A percentile compares a stretch with the other conserved stretches of the same genome.
phyloP scores from a whole-genome alignment of 1,284 basidiomycete genomes.

The Papiliotrema fonsecae region DNA sequence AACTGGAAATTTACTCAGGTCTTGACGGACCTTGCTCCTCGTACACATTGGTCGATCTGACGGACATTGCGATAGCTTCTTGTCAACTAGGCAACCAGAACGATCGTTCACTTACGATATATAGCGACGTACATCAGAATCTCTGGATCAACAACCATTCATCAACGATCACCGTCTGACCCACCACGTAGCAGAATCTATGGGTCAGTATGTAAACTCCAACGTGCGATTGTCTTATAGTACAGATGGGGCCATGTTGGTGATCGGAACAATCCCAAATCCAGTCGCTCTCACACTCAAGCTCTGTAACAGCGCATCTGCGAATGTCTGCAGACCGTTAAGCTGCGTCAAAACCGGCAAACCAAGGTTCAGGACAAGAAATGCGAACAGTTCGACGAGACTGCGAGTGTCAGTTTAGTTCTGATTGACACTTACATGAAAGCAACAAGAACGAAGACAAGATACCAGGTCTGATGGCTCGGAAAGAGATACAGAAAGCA shows the following conservation, averaged over 20 bases:
- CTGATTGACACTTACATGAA: constrained; percentile 25
- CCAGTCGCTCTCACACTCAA: constrained; percentile 31
- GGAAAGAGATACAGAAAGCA: constrained; percentile 41
- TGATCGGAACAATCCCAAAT: constrained; percentile 27
- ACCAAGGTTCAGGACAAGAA: constrained; percentile 31
- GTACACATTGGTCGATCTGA: constrained; percentile 40
- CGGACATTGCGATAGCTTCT: constrained; percentile 32
- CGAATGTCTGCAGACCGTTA: constrained; percentile 24
- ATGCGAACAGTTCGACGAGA: constrained; percentile 23
- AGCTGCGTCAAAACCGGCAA: constrained; percentile 16
- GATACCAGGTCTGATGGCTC: constrained; percentile 39
- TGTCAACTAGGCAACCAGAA: not conserved
- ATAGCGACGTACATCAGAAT: constrained; percentile 39
- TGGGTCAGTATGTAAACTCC: not conserved
- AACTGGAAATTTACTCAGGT: not conserved
- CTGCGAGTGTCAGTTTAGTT: constrained; percentile 8
- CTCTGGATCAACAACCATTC: constrained; percentile 9
- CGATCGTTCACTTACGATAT: constrained; percentile 24
- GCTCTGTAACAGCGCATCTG: constrained; percentile 30
- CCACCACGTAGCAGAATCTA: constrained; percentile 31
- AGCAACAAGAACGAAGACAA: constrained; percentile 19
- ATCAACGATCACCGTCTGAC: constrained; percentile 2
- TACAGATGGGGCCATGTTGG: constrained; percentile 26
- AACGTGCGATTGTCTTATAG: constrained; percentile 13
- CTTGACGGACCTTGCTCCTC: constrained; percentile 28